Evolutionary conservation across 108 stramenopile genomes (phyloP).

Genomic region (Cyclotella choctawhatcheeana): DNA sequence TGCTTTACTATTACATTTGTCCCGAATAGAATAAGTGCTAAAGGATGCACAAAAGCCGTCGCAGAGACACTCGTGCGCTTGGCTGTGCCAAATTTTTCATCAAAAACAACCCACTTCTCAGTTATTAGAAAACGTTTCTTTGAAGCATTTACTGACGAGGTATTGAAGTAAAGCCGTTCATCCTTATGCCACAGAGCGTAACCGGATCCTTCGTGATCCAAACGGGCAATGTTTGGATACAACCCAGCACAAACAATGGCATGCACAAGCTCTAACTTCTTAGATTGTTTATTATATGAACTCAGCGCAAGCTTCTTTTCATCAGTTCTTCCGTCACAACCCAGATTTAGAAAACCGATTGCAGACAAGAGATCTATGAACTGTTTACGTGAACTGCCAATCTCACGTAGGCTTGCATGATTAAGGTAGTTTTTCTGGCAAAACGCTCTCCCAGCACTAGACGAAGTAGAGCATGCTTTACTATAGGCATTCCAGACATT

Average conservation of each 20-base stretch:
- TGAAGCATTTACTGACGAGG: constrained; percentile 63
- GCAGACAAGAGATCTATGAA: constrained; percentile 75
- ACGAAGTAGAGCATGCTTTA: constrained; percentile 26
- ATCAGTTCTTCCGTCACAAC: constrained; percentile 15
- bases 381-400: constrained; percentile 76
- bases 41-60: constrained; percentile 68
- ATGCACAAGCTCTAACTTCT: constrained; percentile 65
- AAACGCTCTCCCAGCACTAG: constrained; percentile 56
- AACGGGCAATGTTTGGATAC: constrained; percentile 88
- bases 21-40: constrained; percentile 73
- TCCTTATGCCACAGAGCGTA: constrained; percentile 52
- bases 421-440: constrained; percentile 79
- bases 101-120: constrained; percentile 63
- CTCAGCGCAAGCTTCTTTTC: constrained; percentile 15
- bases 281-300: constrained; percentile 52
- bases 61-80: constrained; percentile 62
- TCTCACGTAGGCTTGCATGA: constrained; percentile 70
- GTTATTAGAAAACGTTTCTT: constrained; percentile 21
- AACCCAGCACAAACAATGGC: constrained; percentile 93
- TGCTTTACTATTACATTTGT: constrained; percentile 60
- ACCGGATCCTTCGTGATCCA: constrained; percentile 29
- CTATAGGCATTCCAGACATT: constrained; percentile 87
- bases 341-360: constrained; percentile 80
- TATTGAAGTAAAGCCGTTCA: constrained; percentile 68
- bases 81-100: constrained; percentile 81